phyloP scores from a whole-genome alignment of 345 rosid species.

The Eucalyptus curtisii region DNA sequence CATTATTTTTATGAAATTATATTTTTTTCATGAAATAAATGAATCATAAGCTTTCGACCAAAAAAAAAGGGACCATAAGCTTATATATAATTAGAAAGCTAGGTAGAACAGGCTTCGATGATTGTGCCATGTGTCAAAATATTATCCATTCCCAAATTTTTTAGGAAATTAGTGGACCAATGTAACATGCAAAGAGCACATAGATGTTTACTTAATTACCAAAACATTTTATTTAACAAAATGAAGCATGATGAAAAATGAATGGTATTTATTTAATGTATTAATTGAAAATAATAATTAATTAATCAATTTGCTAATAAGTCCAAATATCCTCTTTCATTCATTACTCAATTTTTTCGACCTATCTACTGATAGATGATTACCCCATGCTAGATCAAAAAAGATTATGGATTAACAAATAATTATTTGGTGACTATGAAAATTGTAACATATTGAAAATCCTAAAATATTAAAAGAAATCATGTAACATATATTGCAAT shows the following conservation, averaged over 20 bases:
- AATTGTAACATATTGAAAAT: neutral
- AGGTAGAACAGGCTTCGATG: neutral
- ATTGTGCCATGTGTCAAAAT: neutral
- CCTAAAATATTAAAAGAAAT: neutral
- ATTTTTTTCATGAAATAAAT: fast-evolving
- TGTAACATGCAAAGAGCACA: neutral
- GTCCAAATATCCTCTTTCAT: neutral
- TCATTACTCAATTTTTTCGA: neutral
- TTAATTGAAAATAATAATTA: neutral
- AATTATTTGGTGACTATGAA: too few species aligned
- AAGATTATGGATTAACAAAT: too few species aligned
- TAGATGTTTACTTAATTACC: neutral
- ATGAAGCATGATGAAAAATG: neutral
- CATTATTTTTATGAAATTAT: fast-evolving
- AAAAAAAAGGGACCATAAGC: fast-evolving
- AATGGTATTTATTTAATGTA: neutral
- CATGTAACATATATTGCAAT: neutral
- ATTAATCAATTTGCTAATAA: neutral
- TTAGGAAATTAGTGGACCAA: neutral
- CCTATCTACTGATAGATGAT: neutral
- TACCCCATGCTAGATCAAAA: fast-evolving
- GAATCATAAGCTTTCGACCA: fast-evolving
- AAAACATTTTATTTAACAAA: too few species aligned
- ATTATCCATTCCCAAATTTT: neutral
- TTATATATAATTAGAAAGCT: fast-evolving